These are phyloP conservation scores for Mycena vitilis DNA, from an alignment of 768 basidiomycete genomes.

Conservation along the genomic window DNA sequence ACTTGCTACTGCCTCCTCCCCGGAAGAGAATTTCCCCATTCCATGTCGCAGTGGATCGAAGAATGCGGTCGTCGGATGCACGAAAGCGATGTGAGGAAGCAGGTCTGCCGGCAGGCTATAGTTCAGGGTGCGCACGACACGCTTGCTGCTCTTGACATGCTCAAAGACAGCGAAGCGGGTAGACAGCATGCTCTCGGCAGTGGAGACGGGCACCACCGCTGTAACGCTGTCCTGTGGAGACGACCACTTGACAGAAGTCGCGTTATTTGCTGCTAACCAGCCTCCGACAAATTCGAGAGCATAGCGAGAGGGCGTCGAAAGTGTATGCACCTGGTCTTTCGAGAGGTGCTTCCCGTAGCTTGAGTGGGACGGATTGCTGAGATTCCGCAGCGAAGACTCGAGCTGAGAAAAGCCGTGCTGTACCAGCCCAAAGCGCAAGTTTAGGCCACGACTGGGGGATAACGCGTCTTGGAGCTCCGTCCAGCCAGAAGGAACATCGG, in stretches of 20 bases:
- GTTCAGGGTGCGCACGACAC: conserved; percentile 49
- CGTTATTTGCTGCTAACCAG: conserved; percentile 28
- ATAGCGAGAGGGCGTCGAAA: conserved; percentile 51
- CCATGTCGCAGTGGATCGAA: conserved; percentile 37
- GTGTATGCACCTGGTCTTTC: conserved; percentile 58
- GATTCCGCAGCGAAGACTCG: conserved; percentile 46
- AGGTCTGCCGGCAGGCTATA: conserved; percentile 51
- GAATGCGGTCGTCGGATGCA: conserved; percentile 55
- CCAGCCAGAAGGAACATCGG: conserved; percentile 31
- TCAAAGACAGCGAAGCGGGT: conserved; percentile 53
- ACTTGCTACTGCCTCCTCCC: conserved; percentile 27
- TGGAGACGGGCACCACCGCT: conserved; percentile 51
- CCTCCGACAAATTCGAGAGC: conserved; percentile 37
- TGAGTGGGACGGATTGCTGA: conserved; percentile 46
- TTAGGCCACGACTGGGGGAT: conserved; percentile 31
- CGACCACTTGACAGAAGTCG: conserved; percentile 49
- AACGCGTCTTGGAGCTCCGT: conserved; percentile 14
- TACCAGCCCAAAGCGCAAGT: conserved; percentile 52
- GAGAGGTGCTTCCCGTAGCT: conserved; percentile 52
- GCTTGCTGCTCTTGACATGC: conserved; percentile 47
- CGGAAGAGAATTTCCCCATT: conserved; percentile 43
- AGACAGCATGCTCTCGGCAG: conserved; percentile 61
- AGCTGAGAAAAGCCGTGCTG: conserved; percentile 45
- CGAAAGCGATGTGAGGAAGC: conserved; percentile 48
- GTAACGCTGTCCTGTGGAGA: conserved; percentile 61